Base-by-base conservation (phyloP, 176 grass and related monocot species). In the Paspalum vaginatum region DNA sequence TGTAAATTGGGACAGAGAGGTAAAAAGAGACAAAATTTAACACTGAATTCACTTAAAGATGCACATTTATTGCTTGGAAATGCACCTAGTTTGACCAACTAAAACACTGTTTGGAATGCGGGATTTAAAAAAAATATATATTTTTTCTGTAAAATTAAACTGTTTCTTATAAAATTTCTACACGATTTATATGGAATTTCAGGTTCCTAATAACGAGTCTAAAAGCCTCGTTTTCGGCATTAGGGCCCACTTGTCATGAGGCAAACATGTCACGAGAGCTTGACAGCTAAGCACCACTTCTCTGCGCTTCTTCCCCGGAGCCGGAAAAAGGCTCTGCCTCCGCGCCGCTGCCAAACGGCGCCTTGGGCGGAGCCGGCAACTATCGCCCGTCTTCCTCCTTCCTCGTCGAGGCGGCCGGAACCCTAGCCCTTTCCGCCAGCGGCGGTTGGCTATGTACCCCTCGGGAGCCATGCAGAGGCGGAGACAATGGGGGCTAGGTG, bases 361-460 rank as follows among this genome's bases (percentile, higher is more conserved):
- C 38, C 43, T 46, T 25, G 70, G 52, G 22, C 48, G 43, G 73
- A 41, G 43, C n/a, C 15, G 17, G 13, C 43, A 62, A 51, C 40
- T 75, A 61, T 44, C 65, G 27, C 38, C 42, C 41, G 62, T 7
- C 45, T 50, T 43, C 61, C n/a, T n/a, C n/a, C n/a, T n/a, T 60
- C 63, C 81, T 79, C 65, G 9, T 83, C 65, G n/a, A n/a, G n/a
- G n/a, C 17, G 25, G 55, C 48, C 76, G 64, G 84, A 89, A 85
- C 82, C 82, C 87, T 89, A 89, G 47, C 41, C 50, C 60, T n/a
- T 6, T 10, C 70, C 44, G 17, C 46, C 61, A 6, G 70, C n/a
- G n/a, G n/a, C n/a, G 41, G 21, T 21, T 26, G 8, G 65, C 55
- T 65, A 89, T 89, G 87, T 85, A 81, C 82, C 87, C 77, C 65